These are phyloP conservation scores for Quercus alba DNA, from an alignment of 306 rosid species.

Conservation along the genomic window DNA sequence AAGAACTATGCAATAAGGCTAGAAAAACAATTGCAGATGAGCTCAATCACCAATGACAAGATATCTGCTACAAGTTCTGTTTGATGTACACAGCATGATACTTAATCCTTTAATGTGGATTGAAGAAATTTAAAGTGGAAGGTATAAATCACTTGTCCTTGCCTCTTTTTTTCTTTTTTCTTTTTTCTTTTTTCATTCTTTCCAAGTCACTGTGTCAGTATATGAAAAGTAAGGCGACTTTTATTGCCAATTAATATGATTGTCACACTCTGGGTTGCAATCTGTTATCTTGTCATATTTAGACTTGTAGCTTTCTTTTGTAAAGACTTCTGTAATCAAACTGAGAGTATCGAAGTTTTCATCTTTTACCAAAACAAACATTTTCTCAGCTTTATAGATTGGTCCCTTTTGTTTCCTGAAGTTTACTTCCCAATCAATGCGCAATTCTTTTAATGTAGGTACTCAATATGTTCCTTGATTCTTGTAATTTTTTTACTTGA, in stretches of 20 bases:
- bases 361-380: not conserved
- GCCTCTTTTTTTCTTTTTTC: not conserved
- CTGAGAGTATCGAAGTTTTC: not conserved
- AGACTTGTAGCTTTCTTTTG: not conserved
- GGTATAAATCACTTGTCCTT: not conserved
- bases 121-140: not conserved
- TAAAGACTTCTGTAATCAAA: not conserved
- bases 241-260: not conserved
- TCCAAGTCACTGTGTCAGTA: not conserved
- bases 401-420: not conserved
- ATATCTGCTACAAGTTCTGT: slow-evolving; percentile 17
- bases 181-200: not conserved
- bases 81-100: slow-evolving; percentile 18
- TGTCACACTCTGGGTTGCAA: not conserved
- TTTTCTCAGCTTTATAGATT: too few relatives aligned
- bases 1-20: slow-evolving; percentile 61
- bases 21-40: slow-evolving; percentile 57
- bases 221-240: not conserved
- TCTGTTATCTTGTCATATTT: not conserved
- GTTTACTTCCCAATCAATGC: not conserved
- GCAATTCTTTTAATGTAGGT: not conserved
- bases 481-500: too few relatives aligned
- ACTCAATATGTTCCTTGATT: not conserved
- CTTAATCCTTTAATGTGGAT: not conserved
- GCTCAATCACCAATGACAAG: slow-evolving; percentile 39